Evolutionary conservation across 2,329 filamentous ascomycete genomes (phyloP).

Genomic region (Tricladium varicosporioides): DNA sequence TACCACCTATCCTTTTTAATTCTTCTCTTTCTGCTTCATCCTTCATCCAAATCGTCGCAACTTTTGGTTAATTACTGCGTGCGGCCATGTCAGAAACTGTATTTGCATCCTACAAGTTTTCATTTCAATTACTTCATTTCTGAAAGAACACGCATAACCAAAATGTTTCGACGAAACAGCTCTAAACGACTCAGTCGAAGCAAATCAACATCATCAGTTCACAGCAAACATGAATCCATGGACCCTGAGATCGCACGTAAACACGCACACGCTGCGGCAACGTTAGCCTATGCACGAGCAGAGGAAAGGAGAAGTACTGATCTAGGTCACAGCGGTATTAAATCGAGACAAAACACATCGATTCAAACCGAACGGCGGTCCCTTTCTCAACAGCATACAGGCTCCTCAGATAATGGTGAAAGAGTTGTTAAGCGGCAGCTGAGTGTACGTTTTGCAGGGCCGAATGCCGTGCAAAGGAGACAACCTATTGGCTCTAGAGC

Average conservation of each 20-base stretch:
- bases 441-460: conserved; percentile 51
- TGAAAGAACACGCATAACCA: conserved; percentile 16
- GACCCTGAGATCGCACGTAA: conserved; percentile 48
- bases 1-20: conserved; percentile 32
- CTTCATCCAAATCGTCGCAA: conserved; percentile 20
- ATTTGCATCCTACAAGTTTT: conserved; percentile 31
- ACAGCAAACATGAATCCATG: conserved; percentile 48
- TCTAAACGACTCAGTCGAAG: conserved; percentile 46
- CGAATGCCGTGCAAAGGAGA: conserved; percentile 26
- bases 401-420: conserved; percentile 23
- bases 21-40: conserved; percentile 40
- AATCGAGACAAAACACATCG: conserved; percentile 12
- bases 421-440: conserved; percentile 43
- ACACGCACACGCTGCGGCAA: conserved; percentile 62
- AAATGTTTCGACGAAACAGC: conserved; percentile 40
- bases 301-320: conserved; percentile 41
- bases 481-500: conserved; percentile 26
- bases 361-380: conserved; percentile 12
- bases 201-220: conserved; percentile 52
- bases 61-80: conserved; percentile 33
- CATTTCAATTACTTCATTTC: conserved; percentile 27
- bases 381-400: conserved; percentile 19
- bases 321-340: conserved; percentile 32
- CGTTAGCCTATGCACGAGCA: conserved; percentile 57
- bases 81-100: conserved; percentile 14